These are phyloP conservation scores for Tagetes patula DNA, from an alignment of 129 eudicot species.

Conservation along the genomic window DNA sequence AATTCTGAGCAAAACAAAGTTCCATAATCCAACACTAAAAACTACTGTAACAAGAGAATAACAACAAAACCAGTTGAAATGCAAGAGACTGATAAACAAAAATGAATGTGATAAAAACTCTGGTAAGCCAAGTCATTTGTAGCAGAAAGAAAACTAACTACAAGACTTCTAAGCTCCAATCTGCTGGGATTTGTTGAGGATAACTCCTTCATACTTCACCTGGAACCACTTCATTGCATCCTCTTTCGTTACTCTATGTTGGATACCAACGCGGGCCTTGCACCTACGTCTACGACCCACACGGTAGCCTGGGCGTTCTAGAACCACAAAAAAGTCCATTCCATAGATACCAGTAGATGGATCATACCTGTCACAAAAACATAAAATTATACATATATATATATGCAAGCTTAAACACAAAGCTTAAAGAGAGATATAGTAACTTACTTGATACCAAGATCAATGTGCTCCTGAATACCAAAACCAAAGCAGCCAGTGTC, in stretches of 20 bases:
- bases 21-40: conserved; percentile 19
- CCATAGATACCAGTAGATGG: conserved; percentile 51
- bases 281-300: conserved; percentile 53
- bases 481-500: conserved; percentile 49
- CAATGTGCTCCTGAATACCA: conserved; percentile 48
- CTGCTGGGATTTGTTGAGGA: conserved; percentile 53
- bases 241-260: conserved; percentile 46
- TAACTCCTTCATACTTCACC: conserved; percentile 50
- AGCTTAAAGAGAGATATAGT: neutral
- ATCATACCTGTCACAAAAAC: conserved; percentile 32
- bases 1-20: conserved; percentile 21
- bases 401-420: neutral
- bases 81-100: conserved; percentile 19
- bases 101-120: conserved; percentile 13
- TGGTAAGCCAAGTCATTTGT: neutral
- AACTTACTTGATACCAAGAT: conserved; percentile 50
- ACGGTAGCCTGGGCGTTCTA: conserved; percentile 53
- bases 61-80: conserved; percentile 14
- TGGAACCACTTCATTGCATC: conserved; percentile 53
- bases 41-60: conserved; percentile 15
- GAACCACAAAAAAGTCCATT: conserved; percentile 51
- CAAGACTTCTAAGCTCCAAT: conserved; percentile 33
- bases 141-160: neutral
- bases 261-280: conserved; percentile 54
- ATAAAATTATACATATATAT: neutral